A percentile compares a stretch with the other conserved stretches of the same genome.
phyloP scores from a whole-genome alignment of 2,329 filamentous ascomycete genomes.

The Intubia oerlemansii region DNA sequence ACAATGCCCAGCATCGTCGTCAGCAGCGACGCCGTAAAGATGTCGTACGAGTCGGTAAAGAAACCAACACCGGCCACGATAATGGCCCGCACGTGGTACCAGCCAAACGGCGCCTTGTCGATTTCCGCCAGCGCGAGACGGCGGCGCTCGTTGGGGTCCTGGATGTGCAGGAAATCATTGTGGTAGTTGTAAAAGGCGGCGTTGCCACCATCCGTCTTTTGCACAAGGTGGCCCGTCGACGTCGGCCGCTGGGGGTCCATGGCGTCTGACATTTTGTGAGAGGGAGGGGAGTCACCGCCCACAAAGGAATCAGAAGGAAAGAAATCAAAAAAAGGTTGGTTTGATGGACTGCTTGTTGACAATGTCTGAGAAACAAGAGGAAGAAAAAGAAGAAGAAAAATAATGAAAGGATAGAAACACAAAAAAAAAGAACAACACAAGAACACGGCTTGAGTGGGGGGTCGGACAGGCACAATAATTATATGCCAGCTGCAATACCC shows the following conservation, averaged over 20 bases:
- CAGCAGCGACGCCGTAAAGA: constrained; percentile 56
- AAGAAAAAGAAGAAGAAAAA: constrained; percentile 1
- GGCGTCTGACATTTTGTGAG: too few species aligned
- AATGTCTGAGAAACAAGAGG: constrained; percentile 1
- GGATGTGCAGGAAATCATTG: constrained; percentile 23
- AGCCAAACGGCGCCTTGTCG: constrained; percentile 63
- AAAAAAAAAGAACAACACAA: constrained; percentile 1
- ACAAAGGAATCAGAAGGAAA: background rate
- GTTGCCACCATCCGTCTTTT: constrained; percentile 41
- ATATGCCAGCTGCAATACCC: too few species aligned
- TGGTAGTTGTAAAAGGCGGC: constrained; percentile 58
- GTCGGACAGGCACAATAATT: too few species aligned
- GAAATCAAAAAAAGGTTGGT: background rate
- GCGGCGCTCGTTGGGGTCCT: constrained; percentile 58
- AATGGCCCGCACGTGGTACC: constrained; percentile 63
- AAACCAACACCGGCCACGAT: constrained; percentile 69
- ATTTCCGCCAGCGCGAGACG: constrained; percentile 63
- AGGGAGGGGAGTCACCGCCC: background rate
- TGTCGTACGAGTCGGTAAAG: constrained; percentile 65
- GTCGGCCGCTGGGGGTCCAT: too few species aligned
- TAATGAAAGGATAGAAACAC: background rate
- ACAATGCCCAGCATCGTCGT: constrained; percentile 62
- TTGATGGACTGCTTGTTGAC: background rate
- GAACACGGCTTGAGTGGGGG: too few species aligned
- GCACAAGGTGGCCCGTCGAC: constrained; percentile 2